Percentiles rank a stretch among this genome's conserved stretches.
Conservation (phyloP, 768 basidiomycete species). For the Boletus pseudo-olivaceus region DNA sequence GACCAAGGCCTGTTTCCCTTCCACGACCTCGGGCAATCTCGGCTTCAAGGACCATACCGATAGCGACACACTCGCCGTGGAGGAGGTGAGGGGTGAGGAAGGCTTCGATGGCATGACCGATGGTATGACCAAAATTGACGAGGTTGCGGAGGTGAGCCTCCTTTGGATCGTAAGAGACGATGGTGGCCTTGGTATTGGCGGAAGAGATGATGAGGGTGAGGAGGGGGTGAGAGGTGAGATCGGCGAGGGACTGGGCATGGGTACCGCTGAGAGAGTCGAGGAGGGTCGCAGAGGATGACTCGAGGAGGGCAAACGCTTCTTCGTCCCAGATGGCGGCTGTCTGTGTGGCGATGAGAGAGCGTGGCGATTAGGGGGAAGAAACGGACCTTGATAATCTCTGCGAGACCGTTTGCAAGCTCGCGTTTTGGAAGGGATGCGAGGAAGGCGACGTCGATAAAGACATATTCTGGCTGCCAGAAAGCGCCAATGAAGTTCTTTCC, state of each 20-base stretch:
- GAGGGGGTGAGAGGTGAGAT: constrained; percentile 83
- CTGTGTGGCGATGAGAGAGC: constrained; percentile 37
- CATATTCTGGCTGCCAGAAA: constrained; percentile 97
- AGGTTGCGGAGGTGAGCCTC: constrained; percentile 97
- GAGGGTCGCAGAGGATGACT: constrained; percentile 81
- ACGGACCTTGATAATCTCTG: constrained; percentile 92
- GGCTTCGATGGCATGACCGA: constrained; percentile 98
- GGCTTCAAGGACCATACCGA: constrained; percentile 96
- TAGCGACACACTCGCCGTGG: constrained; percentile 93
- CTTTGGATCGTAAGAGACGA: constrained; percentile 94
- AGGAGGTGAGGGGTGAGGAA: constrained; percentile 90
- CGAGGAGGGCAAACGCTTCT: constrained; percentile 81
- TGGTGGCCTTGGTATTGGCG: constrained; percentile 93
- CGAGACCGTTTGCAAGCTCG: constrained; percentile 99
- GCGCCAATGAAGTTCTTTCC: constrained; percentile 99
- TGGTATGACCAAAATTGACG: constrained; percentile 98
- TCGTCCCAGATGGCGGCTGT: constrained; percentile 99
- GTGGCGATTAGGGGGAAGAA: not conserved
- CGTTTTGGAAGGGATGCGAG: constrained; percentile 87
- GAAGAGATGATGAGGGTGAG: constrained; percentile 90
- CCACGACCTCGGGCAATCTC: constrained; percentile 90
- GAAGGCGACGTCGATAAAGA: constrained; percentile 97
- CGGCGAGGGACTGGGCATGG: constrained; percentile 46
- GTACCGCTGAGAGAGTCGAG: constrained; percentile 74
- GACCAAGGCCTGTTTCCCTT: constrained; percentile 55